phyloP scores from a whole-genome alignment of 2,329 filamentous ascomycete genomes.

The Ceratocystis alfenasii region DNA sequence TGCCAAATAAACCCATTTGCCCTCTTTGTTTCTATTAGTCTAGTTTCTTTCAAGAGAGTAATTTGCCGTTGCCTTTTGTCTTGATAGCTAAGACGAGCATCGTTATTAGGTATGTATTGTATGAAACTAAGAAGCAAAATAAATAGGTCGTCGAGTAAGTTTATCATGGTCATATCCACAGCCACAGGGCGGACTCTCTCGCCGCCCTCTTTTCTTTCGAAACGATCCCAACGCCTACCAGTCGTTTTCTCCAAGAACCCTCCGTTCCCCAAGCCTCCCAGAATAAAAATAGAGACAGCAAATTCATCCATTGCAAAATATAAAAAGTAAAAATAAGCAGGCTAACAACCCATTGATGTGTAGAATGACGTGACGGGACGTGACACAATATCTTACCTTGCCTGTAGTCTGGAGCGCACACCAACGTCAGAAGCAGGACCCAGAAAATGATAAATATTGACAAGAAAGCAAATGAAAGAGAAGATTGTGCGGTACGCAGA shows the following conservation, averaged over 20 bases:
- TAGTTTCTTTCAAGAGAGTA: neutral
- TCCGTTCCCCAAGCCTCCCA: neutral
- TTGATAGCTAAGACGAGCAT: neutral
- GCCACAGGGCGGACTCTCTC: neutral
- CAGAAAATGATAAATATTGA: neutral
- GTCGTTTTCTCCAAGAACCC: neutral
- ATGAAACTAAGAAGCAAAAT: constrained; percentile 7
- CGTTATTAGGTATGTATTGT: constrained; percentile 7
- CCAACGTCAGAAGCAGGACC: neutral
- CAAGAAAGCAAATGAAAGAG: constrained; percentile 3
- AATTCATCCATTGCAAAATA: neutral
- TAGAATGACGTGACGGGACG: neutral
- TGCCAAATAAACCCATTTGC: neutral
- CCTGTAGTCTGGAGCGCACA: neutral
- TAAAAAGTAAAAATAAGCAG: neutral
- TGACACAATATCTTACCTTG: neutral
- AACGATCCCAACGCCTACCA: constrained; percentile 1
- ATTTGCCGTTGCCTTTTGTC: neutral
- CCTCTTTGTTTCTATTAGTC: neutral
- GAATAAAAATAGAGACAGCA: neutral
- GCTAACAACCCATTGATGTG: neutral
- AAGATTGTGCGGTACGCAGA: neutral
- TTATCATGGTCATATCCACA: constrained; percentile 4
- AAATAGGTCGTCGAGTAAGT: constrained; percentile 7
- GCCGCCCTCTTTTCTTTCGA: neutral